These are phyloP conservation scores for Petunia axillaris DNA, from an alignment of 257 asterid genomes.

Conservation along the genomic window DNA sequence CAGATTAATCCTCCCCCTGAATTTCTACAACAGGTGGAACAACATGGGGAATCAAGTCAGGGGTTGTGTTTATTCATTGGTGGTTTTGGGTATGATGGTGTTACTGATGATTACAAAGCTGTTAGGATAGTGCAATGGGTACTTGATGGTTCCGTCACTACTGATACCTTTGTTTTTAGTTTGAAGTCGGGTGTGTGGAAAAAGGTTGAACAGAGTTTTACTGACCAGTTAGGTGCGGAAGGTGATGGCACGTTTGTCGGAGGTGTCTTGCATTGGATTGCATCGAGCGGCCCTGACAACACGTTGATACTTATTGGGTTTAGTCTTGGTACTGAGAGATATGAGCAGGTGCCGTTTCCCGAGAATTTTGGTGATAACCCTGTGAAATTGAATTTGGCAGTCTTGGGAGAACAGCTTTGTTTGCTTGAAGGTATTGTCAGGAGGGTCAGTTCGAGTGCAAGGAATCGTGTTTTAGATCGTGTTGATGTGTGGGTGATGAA, in stretches of 20 bases:
- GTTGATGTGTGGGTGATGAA: conserved; percentile 30
- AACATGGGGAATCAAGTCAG: too few species aligned
- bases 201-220: conserved; percentile 25
- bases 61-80: not conserved
- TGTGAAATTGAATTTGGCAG: conserved; percentile 44
- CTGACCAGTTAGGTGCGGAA: conserved; percentile 38
- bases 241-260: conserved; percentile 56
- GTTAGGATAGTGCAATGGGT: conserved; percentile 49
- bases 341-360: conserved; percentile 36
- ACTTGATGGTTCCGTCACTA: conserved; percentile 36
- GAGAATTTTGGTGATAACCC: conserved; percentile 20
- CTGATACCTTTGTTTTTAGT: conserved; percentile 50
- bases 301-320: conserved; percentile 51
- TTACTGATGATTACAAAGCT: conserved; percentile 29
- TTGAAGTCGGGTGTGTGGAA: conserved; percentile 58
- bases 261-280: conserved; percentile 27
- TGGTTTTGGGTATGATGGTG: conserved; percentile 56
- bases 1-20: too few species aligned
- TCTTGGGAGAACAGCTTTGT: conserved; percentile 50
- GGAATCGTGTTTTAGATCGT: not conserved
- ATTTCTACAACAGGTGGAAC: too few species aligned
- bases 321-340: conserved; percentile 50
- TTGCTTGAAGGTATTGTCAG: conserved; percentile 27
- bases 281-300: not conserved
- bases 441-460: not conserved